Base-by-base conservation (phyloP, 208 protist genomes). In the Angomonas ambiguus region DNA sequence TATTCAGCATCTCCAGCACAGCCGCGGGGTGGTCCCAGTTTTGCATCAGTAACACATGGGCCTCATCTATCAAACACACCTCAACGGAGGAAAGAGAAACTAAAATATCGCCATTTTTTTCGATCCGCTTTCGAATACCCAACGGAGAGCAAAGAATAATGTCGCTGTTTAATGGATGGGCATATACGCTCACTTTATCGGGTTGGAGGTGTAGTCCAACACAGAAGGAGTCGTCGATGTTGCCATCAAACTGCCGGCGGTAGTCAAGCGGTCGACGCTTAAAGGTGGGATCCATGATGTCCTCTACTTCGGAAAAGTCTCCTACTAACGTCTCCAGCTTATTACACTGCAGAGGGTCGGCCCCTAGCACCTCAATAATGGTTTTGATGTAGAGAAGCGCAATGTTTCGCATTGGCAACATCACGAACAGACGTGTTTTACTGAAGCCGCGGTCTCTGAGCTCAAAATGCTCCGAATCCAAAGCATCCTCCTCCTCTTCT, bases 71-170 rank as follows among this genome's bases (percentile, higher is more conserved):
- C 8, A 98, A 69, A 30, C 95, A 86, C 11, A 99, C 74, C 71
- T 99, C 97, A 31, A 99, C 85, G 2, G 95, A 98, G 6, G 96
- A 90, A 11, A 99, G 80, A 2, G 84, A 87, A 8, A 90, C 84
- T 22, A 81, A 61, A 24, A 80, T 63, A 42, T 92, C 86, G 34
- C 85, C 87, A 66, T 72, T 93, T 72, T 88, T 87, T 58, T 85
- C 87, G 3, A 96, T 71, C 20, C 83, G 81, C 27, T 80, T 78
- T 18, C 83, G 63, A 80, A 99, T 72, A 2, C 95, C 96, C 1
- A 99, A 69, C 25, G 97, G 97, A 25, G 96, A 98, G 51, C 97
- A 98, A 59, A 99, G 81, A 48, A 99, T 92, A 24, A 99, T 66
- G 70, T 99, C 97, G 45, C 92, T 91, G 60, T 90, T 85, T 28